phyloP scores from a whole-genome alignment of 73 alveolate species.

The Uronychia setigera region DNA sequence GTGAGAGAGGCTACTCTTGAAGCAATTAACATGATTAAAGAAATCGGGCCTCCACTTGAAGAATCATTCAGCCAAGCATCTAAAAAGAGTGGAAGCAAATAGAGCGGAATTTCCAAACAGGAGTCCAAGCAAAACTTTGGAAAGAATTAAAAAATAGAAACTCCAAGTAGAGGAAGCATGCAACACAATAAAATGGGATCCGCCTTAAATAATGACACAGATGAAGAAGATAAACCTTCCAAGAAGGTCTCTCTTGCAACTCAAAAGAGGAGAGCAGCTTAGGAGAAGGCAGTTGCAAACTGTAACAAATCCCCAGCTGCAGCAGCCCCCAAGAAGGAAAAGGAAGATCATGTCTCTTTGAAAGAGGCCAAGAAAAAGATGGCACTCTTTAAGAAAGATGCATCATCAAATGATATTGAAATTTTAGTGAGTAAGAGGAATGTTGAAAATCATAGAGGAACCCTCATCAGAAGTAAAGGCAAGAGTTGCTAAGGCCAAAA shows the following conservation, averaged over 20 bases:
- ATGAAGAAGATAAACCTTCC: background rate
- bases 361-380: background rate
- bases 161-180: slow-evolving; percentile 12
- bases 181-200: background rate
- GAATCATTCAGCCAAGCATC: slow-evolving; percentile 11
- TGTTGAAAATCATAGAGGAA: too few species aligned
- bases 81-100: slow-evolving; percentile 4
- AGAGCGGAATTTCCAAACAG: background rate
- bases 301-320: background rate
- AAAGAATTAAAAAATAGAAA: background rate
- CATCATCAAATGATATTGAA: background rate
- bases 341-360: background rate
- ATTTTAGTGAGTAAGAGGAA: background rate
- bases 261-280: slow-evolving; percentile 45
- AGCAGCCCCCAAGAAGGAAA: background rate
- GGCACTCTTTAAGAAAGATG: background rate
- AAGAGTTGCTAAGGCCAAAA: too few species aligned
- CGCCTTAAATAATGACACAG: background rate
- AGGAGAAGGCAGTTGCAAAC: background rate
- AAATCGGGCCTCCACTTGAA: slow-evolving; percentile 36
- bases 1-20: slow-evolving; percentile 91
- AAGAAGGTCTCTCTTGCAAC: slow-evolving; percentile 48
- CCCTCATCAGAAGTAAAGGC: too few species aligned
- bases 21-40: slow-evolving; percentile 65
- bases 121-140: slow-evolving; percentile 3